Base-by-base conservation (phyloP, 306 rosid genomes). In the Lablab purpureus region DNA sequence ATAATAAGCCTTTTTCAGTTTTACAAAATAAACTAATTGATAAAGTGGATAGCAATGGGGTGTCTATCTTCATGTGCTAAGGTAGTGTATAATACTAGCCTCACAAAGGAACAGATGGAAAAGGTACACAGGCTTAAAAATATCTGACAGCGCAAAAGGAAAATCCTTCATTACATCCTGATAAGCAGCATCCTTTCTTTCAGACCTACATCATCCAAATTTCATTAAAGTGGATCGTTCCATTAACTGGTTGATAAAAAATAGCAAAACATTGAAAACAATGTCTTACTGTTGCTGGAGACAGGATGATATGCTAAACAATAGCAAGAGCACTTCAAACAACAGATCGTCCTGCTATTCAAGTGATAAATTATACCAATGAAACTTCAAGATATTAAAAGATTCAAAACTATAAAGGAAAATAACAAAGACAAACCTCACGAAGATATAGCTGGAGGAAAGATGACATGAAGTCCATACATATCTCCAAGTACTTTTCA, bases 21-120 rank as follows among this genome's bases (percentile, higher is more conserved):
- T 34, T 55, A 25, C 75, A 54, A 68, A 22, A 46, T 67, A 65
- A 71, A 69, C 37, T 64, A 36, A 71, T 18, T 43, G 66, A 54
- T 11, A 79, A 41, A 80, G 41, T 58, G 6, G 32, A 86, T 51
- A 19, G 21, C 45, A 41, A 64, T 49, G 75, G 64, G 3, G 66
- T 59, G 23, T 40, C 78, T 13, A 68, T 67, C 45, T 21, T 50
- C 63, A 56, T 30, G 67, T 40, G 52, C 47, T n/a, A 64, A 10
- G 58, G 50, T 5, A 40, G 69, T 19, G 23, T 23, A n/a, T 5
- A 67, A 62, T 69, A 74, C 89, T 86, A 87, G 75, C 97, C 95
- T 91, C 85, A 25, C 86, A 77, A 78, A 92, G 98, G 84, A 92
- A 94, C 75, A 94, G 81, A 78, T 94, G 97, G 87, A 94, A 92